Evolutionary conservation across 2,329 filamentous ascomycete genomes (phyloP).

Genomic region (Metarhizium brunneum): DNA sequence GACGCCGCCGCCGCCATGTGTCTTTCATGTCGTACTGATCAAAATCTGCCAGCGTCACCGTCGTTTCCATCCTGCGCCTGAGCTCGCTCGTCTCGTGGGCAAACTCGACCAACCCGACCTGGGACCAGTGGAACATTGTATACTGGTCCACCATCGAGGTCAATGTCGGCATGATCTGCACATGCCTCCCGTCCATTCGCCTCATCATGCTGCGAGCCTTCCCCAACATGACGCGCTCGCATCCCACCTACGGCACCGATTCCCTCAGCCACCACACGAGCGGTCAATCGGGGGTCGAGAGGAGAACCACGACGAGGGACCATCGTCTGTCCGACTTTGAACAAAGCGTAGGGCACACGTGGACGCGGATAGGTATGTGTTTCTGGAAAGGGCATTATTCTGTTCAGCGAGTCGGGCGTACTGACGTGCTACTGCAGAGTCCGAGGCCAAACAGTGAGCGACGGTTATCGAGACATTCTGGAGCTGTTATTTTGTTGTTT

Average conservation of each 20-base stretch:
- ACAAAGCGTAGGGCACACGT: background rate
- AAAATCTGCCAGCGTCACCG: background rate
- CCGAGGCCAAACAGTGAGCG: background rate
- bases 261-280: background rate
- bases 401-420: background rate
- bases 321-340: background rate
- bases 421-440: background rate
- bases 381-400: background rate
- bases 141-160: constrained; percentile 6
- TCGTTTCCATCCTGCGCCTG: constrained; percentile 2
- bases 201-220: constrained; percentile 1
- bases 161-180: constrained; percentile 3
- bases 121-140: constrained; percentile 3
- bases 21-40: no score
- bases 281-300: background rate
- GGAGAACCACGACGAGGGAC: background rate
- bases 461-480: background rate
- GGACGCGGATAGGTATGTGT: background rate
- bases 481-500: background rate
- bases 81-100: constrained; percentile 1
- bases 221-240: background rate
- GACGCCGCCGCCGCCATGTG: background rate
- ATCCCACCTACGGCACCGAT: background rate
- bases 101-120: constrained; percentile 2
- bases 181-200: constrained; percentile 1